Evolutionary conservation across 352 stramenopile genomes (phyloP).

Genomic region (Pythium angustatum): DNA sequence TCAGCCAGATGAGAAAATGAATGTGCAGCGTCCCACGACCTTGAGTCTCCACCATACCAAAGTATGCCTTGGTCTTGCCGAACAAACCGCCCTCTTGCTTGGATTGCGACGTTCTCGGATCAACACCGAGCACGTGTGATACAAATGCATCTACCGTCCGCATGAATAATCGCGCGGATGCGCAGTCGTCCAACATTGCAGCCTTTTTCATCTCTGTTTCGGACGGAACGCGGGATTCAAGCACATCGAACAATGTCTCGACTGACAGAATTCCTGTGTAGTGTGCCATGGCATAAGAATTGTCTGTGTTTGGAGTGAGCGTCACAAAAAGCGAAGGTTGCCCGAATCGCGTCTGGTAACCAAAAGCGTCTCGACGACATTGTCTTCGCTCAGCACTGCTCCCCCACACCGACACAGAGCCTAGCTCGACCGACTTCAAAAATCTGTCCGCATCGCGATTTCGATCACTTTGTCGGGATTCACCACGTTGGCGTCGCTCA

Average conservation of each 20-base stretch:
- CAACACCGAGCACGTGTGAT: slow-evolving; percentile 3
- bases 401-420: slow-evolving; percentile 20
- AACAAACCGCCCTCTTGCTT: not conserved
- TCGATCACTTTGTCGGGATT: not conserved
- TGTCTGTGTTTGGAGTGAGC: slow-evolving; percentile 13
- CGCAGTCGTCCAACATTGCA: slow-evolving; percentile 3
- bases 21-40: slow-evolving; percentile 16
- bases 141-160: slow-evolving; percentile 6
- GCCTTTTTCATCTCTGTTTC: slow-evolving; percentile 3
- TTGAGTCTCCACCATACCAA: slow-evolving; percentile 22
- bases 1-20: slow-evolving; percentile 17
- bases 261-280: slow-evolving; percentile 10
- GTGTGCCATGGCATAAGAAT: no score
- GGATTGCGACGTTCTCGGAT: not conserved
- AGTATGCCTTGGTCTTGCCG: slow-evolving; percentile 8
- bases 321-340: slow-evolving; percentile 13
- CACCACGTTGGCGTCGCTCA: slow-evolving; percentile 14
- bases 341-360: slow-evolving; percentile 17
- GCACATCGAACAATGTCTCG: slow-evolving; percentile 4
- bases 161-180: slow-evolving; percentile 9
- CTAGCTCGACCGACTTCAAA: slow-evolving; percentile 4
- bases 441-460: not conserved
- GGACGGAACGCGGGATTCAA: slow-evolving; percentile 2
- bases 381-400: slow-evolving; percentile 11
- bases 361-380: slow-evolving; percentile 22